A percentile compares a stretch with the other conserved stretches of the same genome.
phyloP scores from a whole-genome alignment of 129 eudicot species.

The Pseudognaphalium luteoalbum region DNA sequence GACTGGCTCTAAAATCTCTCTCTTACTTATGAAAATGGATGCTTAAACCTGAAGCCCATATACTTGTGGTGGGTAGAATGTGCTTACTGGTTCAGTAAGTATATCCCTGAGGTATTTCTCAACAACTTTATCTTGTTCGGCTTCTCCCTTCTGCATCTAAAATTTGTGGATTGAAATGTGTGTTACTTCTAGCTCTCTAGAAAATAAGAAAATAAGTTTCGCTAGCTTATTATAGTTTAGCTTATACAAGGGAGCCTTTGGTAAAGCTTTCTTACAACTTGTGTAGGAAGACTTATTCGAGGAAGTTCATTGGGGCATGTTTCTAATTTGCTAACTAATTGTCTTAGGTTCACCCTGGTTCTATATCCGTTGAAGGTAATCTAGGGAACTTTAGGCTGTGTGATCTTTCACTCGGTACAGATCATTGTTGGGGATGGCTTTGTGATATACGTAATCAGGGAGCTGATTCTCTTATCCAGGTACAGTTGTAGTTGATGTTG shows the following conservation, averaged over 20 bases:
- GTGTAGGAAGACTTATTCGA: constrained; percentile 1
- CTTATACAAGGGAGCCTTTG: not conserved
- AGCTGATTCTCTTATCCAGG: constrained; percentile 90
- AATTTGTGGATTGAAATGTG: not conserved
- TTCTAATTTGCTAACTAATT: constrained; percentile 4
- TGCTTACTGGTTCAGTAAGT: not conserved
- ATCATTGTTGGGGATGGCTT: constrained; percentile 90
- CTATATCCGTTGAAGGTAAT: constrained; percentile 77
- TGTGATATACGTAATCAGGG: constrained; percentile 93
- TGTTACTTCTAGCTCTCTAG: too few species aligned
- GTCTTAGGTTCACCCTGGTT: constrained; percentile 84
- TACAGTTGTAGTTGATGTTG: constrained; percentile 23
- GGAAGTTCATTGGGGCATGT: not conserved
- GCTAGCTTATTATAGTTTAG: not conserved
- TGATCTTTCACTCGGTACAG: constrained; percentile 71
- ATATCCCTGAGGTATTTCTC: not conserved
- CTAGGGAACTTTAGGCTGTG: constrained; percentile 87
- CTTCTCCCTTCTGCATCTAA: not conserved
- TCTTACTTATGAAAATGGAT: not conserved
- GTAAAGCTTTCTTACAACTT: not conserved
- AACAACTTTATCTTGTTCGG: not conserved
- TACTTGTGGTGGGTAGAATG: not conserved
- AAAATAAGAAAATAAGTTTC: too few species aligned
- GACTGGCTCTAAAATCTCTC: not conserved
- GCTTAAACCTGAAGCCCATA: not conserved